Percentiles rank a stretch among this genome's conserved stretches.
phyloP scores from a whole-genome alignment of 1,284 basidiomycete genomes.

The Ceratobasidium papillatum region DNA sequence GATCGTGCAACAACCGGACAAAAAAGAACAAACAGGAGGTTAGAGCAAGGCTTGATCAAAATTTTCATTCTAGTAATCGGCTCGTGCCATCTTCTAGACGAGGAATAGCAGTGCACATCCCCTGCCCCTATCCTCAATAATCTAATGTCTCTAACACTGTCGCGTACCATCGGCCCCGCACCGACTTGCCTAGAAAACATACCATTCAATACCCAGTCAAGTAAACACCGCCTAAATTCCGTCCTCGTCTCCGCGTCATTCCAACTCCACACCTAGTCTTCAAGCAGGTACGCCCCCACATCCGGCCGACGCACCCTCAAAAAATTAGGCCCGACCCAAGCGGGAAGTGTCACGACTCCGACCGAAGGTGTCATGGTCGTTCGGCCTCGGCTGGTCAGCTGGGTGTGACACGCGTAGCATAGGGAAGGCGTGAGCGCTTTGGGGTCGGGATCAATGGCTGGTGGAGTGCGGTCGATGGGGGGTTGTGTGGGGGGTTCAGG shows the following conservation, averaged over 20 bases:
- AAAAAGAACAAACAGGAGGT: not conserved
- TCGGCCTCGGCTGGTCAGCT: constrained; percentile 66
- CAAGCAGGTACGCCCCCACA: constrained; percentile 23
- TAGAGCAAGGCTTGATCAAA: not conserved
- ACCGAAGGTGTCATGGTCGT: not conserved
- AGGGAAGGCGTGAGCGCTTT: constrained; percentile 55
- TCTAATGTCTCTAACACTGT: not conserved
- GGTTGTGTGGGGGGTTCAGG: constrained; percentile 6
- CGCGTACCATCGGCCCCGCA: not conserved
- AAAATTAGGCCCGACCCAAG: constrained; percentile 22
- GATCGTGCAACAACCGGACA: not conserved
- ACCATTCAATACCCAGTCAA: not conserved
- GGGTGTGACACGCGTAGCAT: constrained; percentile 80
- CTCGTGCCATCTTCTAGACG: not conserved
- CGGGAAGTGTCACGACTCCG: constrained; percentile 8
- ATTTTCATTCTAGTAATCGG: not conserved
- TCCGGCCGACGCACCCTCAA: not conserved
- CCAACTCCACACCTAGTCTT: constrained; percentile 6
- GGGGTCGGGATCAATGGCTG: not conserved
- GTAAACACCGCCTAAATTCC: not conserved
- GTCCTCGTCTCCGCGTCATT: not conserved
- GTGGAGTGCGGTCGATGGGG: constrained; percentile 34
- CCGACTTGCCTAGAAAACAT: not conserved
- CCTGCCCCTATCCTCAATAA: not conserved
- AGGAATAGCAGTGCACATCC: not conserved